Base-by-base conservation (phyloP, 768 basidiomycete species). In the Lepiota brunneoincarnata region DNA sequence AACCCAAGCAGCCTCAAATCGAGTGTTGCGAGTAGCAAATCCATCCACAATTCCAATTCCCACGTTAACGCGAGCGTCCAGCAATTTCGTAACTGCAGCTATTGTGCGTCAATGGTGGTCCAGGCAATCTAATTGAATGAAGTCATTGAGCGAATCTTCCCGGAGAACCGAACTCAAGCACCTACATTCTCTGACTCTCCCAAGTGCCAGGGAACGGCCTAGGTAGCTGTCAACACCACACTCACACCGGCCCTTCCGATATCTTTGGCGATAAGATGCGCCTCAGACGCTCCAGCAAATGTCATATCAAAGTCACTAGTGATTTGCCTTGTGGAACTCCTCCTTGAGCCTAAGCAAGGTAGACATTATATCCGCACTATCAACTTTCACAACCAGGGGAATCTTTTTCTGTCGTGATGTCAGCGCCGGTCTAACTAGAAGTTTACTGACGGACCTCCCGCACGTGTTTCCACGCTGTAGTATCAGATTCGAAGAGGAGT, bases 321-420 rank as follows among this genome's bases (percentile, higher is more conserved):
- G 63, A 11, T 66, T 70, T 0, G 49, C 61, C 0, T 44, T 59
- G 45, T 86, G 80, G 18, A 79, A 75, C 46, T 84, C 78, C 9
- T 61, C 60, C 64, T 85, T 87, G 56, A 93, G 77, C 3, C 58
- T 61, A 37, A 94, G 69, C 12, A 93, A 68, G 0, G 82, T 79
- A 0, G 87, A 82, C 64, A 93, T 93, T 48, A 86, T 75, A 65
- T 93, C 91, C 7, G 88, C 89, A 60, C 77, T 88, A 54, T 86
- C 74, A 12, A 83, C 84, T 1, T 79, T 69, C 17, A 92, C 67
- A 2, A 91, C 87, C 15, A 94, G 71, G 0, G 87, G 81, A 0
- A 86, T 64, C 17, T 69, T 57, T 11, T 88, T 86, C 78, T 87
- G 51, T 4, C 26, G 44, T 43, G 68, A 67, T 69, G 26, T 18